Evolutionary conservation across 2,329 filamentous ascomycete genomes (phyloP).

Genomic region (Stenocarpella maydis): DNA sequence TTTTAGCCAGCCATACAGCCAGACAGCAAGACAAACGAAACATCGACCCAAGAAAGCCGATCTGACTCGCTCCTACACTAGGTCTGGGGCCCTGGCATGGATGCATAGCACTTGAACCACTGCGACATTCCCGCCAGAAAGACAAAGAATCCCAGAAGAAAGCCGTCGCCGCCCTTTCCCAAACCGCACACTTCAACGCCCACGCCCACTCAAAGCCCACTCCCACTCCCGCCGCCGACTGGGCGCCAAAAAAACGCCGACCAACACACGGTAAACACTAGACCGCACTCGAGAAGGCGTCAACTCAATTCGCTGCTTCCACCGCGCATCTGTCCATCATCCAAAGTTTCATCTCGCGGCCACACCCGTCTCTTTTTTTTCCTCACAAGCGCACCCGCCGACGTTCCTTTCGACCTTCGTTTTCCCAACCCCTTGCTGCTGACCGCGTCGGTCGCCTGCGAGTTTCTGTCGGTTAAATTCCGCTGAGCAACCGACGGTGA

Average conservation of each 20-base stretch:
- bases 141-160: conserved; percentile 12
- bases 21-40: not conserved
- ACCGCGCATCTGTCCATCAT: conserved; percentile 17
- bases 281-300: conserved; percentile 14
- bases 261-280: conserved; percentile 30
- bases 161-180: conserved; percentile 11
- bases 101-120: conserved; percentile 14
- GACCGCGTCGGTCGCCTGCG: conserved; percentile 18
- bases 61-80: conserved; percentile 26
- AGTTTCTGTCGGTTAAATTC: conserved; percentile 29
- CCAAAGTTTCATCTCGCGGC: not conserved
- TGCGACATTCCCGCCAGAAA: conserved; percentile 15
- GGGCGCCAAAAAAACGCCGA: conserved; percentile 25
- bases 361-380: not conserved
- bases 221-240: conserved; percentile 19
- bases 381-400: not conserved
- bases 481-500: conserved; percentile 33
- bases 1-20: conserved; percentile 6
- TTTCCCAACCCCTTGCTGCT: not conserved
- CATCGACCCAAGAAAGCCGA: conserved; percentile 19
- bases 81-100: conserved; percentile 25
- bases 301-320: conserved; percentile 18
- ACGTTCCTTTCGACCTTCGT: conserved; percentile 12
- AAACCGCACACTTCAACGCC: not conserved
- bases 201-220: not conserved